Conservation (phyloP, 441 rosid genomes). For the Biscutella laevigata region DNA sequence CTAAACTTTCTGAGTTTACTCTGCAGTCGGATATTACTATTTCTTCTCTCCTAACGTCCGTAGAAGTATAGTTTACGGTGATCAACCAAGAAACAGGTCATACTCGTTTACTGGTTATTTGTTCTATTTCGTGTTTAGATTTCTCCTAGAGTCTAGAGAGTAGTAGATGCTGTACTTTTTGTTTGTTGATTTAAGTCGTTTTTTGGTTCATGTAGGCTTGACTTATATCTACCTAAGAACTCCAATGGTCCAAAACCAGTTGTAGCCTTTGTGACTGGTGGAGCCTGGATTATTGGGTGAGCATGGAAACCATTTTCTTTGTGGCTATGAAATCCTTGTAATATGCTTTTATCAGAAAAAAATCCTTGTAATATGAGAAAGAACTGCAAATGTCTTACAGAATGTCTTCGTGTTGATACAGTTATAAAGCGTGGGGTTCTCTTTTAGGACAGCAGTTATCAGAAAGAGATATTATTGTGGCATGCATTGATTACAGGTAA, state of each 20-base stretch:
- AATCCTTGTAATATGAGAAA: background rate
- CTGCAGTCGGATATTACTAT: conserved; percentile 87
- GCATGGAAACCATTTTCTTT: conserved; percentile 13
- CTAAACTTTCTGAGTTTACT: conserved; percentile 25
- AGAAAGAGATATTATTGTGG: conserved; percentile 83
- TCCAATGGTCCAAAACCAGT: conserved; percentile 69
- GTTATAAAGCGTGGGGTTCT: conserved; percentile 88
- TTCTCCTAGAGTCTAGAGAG: background rate
- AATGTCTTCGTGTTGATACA: conserved; percentile 30
- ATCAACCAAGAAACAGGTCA: conserved; percentile 91
- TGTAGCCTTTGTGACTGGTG: conserved; percentile 88
- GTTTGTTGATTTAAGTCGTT: background rate
- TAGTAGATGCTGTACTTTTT: conserved; percentile 4
- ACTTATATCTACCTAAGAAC: conserved; percentile 74
- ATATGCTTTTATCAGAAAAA: no score
- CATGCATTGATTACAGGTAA: conserved; percentile 92
- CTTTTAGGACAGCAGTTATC: conserved; percentile 83
- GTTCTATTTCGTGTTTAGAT: background rate
- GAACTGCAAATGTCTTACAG: conserved; percentile 11
- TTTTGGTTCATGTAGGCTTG: conserved; percentile 54
- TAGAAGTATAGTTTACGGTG: conserved; percentile 78
- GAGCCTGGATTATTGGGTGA: conserved; percentile 98
- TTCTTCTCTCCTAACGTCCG: conserved; percentile 68
- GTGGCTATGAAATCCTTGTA: no score
- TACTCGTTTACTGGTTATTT: background rate